Evolutionary conservation across 495 filamentous ascomycete species (phyloP).

Genomic region (Lepidopterella palustris): DNA sequence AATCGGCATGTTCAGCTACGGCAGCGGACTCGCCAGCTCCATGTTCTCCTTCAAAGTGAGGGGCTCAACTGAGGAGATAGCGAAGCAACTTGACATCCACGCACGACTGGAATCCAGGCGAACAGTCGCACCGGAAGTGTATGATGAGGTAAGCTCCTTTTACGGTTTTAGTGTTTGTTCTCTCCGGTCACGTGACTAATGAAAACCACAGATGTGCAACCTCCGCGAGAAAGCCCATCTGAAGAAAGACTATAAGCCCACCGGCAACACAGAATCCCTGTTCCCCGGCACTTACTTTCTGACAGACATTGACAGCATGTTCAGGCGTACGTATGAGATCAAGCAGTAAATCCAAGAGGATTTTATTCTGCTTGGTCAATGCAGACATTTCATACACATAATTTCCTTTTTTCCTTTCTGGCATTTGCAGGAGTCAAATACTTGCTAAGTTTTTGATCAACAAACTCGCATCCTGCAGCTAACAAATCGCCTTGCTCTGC

Average conservation of each 20-base stretch:
- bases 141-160: conserved; percentile 63
- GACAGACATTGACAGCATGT: conserved; percentile 87
- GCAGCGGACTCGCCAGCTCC: conserved; percentile 81
- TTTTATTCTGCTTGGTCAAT: background rate
- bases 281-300: conserved; percentile 81
- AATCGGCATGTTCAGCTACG: conserved; percentile 90
- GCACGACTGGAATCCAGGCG: conserved; percentile 64
- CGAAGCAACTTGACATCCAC: conserved; percentile 73
- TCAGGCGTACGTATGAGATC: conserved; percentile 78
- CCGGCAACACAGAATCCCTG: conserved; percentile 72
- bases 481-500: background rate
- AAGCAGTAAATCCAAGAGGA: conserved; percentile 56
- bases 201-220: conserved; percentile 66
- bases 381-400: background rate
- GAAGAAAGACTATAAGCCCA: conserved; percentile 79
- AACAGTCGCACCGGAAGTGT: conserved; percentile 72
- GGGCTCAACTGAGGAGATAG: conserved; percentile 68
- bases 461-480: background rate
- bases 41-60: conserved; percentile 83
- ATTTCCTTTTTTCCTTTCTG: conserved; percentile 16
- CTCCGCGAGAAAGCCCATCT: conserved; percentile 91
- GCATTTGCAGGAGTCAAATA: conserved; percentile 26
- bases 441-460: background rate
- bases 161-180: conserved; percentile 13
- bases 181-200: conserved; percentile 23